Evolutionary conservation across 345 rosid genomes (phyloP).

Genomic region (Acer yangbiense): DNA sequence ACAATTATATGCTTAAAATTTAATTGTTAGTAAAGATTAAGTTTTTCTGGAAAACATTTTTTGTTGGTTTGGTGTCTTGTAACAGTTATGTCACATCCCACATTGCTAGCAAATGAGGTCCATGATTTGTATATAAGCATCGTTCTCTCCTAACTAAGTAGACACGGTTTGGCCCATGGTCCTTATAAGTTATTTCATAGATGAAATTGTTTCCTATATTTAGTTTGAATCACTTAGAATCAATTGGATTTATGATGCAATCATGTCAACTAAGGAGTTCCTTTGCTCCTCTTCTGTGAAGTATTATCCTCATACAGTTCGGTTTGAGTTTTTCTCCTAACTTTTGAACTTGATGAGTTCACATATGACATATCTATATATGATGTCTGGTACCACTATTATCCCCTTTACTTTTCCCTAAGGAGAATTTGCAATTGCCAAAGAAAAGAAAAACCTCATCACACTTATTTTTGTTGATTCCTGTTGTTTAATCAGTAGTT

Average conservation of each 20-base stretch:
- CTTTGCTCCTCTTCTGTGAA: background rate
- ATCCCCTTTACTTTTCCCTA: background rate
- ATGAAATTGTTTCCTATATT: background rate
- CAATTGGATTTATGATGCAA: background rate
- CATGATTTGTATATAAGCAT: too few relatives aligned
- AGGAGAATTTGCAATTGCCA: background rate
- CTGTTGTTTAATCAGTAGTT: background rate
- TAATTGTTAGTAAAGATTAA: background rate
- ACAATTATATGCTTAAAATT: background rate
- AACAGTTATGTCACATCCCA: too few relatives aligned
- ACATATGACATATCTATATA: background rate
- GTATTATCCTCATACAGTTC: background rate
- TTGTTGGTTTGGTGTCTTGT: background rate
- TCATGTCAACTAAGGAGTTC: background rate
- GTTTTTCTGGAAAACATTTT: background rate
- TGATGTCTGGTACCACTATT: background rate
- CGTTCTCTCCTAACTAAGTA: too few relatives aligned
- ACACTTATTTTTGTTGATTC: background rate
- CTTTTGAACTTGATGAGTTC: background rate
- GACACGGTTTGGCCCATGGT: too few relatives aligned
- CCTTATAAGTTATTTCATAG: background rate
- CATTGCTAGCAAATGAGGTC: too few relatives aligned
- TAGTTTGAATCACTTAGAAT: background rate
- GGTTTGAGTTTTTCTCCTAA: background rate
- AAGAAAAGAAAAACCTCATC: background rate